Evolutionary conservation across 2,329 filamentous ascomycete genomes (phyloP).

Genomic region (Cercospora zeae-maydis): DNA sequence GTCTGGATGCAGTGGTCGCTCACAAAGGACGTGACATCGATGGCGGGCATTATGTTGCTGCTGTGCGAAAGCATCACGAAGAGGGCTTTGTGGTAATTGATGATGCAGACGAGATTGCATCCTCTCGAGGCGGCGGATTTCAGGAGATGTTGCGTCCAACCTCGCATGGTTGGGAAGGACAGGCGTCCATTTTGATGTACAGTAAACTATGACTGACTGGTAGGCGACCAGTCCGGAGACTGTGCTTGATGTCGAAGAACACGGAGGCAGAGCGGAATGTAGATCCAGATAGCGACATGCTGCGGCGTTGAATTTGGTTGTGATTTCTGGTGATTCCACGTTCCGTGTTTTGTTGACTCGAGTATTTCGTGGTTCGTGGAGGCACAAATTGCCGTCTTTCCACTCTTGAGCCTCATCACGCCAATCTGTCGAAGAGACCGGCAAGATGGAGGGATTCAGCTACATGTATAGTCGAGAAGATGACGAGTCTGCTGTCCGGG

Average conservation of each 20-base stretch:
- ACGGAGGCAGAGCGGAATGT: neutral
- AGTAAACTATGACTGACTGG: neutral
- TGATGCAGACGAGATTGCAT: conserved; percentile 1
- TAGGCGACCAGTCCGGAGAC: neutral
- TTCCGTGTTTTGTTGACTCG: neutral
- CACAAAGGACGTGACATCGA: neutral
- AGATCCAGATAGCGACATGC: neutral
- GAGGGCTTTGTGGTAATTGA: conserved; percentile 3
- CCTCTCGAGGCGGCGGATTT: neutral
- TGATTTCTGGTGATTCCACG: too few relatives aligned
- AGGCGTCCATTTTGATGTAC: conserved; percentile 1
- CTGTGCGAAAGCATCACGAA: conserved; percentile 1
- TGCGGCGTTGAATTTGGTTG: neutral
- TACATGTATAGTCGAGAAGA: neutral
- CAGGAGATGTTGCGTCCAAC: conserved; percentile 1
- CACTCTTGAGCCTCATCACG: too few relatives aligned
- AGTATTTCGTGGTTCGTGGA: too few relatives aligned
- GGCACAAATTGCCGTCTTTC: too few relatives aligned
- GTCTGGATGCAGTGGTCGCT: conserved; percentile 15
- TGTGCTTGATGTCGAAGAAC: neutral
- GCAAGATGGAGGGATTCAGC: neutral
- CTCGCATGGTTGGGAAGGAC: neutral
- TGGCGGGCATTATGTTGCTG: conserved; percentile 12
- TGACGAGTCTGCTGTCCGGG: neutral
- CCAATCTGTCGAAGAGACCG: too few relatives aligned